Evolutionary conservation across 129 eudicot species (phyloP).

Genomic region (Logfia minima): DNA sequence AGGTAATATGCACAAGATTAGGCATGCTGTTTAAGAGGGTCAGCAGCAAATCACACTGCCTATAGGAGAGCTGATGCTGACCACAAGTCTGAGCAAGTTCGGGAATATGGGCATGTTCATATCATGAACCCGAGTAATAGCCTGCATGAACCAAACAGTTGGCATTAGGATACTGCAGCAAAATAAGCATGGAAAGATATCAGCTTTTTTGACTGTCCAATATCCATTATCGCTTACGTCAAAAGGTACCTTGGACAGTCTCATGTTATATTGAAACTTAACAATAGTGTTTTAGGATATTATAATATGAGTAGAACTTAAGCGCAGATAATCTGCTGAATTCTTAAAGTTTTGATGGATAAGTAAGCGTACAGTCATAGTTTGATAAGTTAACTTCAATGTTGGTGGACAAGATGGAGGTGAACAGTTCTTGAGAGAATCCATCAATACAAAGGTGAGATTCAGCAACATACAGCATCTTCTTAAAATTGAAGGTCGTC

Average conservation of each 20-base stretch:
- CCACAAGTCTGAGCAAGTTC: constrained; percentile 26
- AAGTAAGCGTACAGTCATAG: not conserved
- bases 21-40: constrained; percentile 23
- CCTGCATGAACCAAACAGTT: constrained; percentile 23
- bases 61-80: not conserved
- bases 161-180: not conserved
- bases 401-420: constrained; percentile 12
- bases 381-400: not conserved
- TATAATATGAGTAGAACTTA: not conserved
- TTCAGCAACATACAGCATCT: constrained; percentile 20
- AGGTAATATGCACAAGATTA: constrained; percentile 31
- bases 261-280: not conserved
- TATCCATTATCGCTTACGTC: not conserved
- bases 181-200: not conserved
- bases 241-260: not conserved
- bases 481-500: not conserved
- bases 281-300: no score
- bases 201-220: not conserved
- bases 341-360: not conserved
- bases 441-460: not conserved
- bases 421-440: not conserved
- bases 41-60: constrained; percentile 22
- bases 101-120: constrained; percentile 19
- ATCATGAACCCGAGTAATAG: not conserved
- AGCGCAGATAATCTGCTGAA: not conserved